Conservation (phyloP, 2,329 filamentous ascomycete species). For the Dryadomyces sulphureus region DNA sequence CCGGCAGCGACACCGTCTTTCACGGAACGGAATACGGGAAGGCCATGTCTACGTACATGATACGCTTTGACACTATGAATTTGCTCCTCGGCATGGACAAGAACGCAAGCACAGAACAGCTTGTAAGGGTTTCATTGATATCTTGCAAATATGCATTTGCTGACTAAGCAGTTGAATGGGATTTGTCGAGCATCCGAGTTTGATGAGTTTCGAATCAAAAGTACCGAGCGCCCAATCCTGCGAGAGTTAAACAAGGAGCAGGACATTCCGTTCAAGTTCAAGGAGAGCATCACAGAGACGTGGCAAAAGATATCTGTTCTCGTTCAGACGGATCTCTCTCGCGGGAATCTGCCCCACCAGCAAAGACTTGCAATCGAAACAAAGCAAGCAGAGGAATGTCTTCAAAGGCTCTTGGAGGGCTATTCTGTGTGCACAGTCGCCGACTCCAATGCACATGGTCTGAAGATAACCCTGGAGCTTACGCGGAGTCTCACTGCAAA, state of each 20-base stretch:
- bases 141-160: background rate
- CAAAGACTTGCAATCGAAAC: conserved; percentile 41
- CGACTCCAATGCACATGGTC: conserved; percentile 48
- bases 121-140: conserved; percentile 35
- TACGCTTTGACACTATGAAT: conserved; percentile 70
- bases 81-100: conserved; percentile 46
- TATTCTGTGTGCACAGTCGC: conserved; percentile 56
- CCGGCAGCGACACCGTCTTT: conserved; percentile 27
- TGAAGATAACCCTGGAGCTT: conserved; percentile 59
- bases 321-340: conserved; percentile 55
- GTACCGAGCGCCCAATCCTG: conserved; percentile 53
- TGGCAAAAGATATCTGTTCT: conserved; percentile 66
- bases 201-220: conserved; percentile 54
- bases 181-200: conserved; percentile 60
- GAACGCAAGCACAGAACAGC: conserved; percentile 46
- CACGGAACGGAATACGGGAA: conserved; percentile 57
- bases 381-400: conserved; percentile 50
- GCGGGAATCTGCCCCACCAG: conserved; percentile 41
- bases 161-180: conserved; percentile 41
- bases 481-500: conserved; percentile 60
- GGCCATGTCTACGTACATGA: conserved; percentile 72
- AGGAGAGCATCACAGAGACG: conserved; percentile 47
- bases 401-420: conserved; percentile 57
- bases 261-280: conserved; percentile 56
- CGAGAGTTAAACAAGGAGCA: conserved; percentile 56